Evolutionary conservation across 345 rosid genomes (phyloP).

Genomic region (Anastatica hierochuntica): DNA sequence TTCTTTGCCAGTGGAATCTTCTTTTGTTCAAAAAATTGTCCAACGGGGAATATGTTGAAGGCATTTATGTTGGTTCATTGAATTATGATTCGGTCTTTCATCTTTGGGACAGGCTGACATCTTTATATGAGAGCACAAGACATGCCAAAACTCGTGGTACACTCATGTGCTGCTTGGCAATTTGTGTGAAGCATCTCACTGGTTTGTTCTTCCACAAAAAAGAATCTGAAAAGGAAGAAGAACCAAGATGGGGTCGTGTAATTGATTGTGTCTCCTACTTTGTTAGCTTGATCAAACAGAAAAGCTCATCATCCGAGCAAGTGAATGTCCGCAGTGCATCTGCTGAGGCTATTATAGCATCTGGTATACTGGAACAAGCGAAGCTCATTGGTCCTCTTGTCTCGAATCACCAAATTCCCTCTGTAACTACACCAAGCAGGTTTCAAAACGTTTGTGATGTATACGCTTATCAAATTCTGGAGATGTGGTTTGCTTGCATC

Average conservation of each 20-base stretch:
- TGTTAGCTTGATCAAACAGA: constrained; percentile 49
- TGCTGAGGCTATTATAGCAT: constrained; percentile 74
- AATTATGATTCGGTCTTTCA: constrained; percentile 39
- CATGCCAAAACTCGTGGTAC: constrained; percentile 56
- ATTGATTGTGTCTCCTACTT: constrained; percentile 45
- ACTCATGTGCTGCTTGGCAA: constrained; percentile 74
- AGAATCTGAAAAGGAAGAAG: constrained; percentile 23
- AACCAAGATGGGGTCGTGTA: constrained; percentile 23
- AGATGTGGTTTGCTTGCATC: constrained; percentile 70
- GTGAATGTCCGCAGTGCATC: constrained; percentile 74
- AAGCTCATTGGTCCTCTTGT: constrained; percentile 46
- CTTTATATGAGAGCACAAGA: constrained; percentile 43
- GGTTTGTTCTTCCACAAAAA: constrained; percentile 29
- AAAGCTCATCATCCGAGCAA: constrained; percentile 68
- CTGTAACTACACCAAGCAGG: constrained; percentile 16
- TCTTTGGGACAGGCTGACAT: constrained; percentile 58
- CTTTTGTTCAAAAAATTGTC: constrained; percentile 40
- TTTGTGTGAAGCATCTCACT: constrained; percentile 54
- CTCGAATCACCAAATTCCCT: constrained; percentile 25
- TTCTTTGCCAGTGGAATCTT: constrained; percentile 72
- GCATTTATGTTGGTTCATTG: constrained; percentile 46
- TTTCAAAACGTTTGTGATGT: constrained; percentile 30
- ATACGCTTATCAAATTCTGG: constrained; percentile 51
- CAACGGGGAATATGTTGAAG: constrained; percentile 17
- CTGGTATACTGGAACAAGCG: constrained; percentile 80